Conservation (phyloP, 2,329 filamentous ascomycete genomes). For the Arthrobotrys iridis region DNA sequence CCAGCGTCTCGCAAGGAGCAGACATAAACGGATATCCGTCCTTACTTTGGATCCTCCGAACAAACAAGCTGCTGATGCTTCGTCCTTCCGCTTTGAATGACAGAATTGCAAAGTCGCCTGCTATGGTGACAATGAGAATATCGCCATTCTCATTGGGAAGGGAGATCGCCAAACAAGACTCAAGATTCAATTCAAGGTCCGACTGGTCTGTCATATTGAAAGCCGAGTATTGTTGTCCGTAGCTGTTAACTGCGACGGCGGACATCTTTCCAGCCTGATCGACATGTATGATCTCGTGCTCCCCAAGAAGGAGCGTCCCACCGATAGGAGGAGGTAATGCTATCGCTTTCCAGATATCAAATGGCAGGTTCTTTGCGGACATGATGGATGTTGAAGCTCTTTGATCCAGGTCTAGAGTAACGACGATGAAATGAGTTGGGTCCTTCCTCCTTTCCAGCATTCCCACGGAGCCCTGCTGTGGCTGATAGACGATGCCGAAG, state of each 20-base stretch:
- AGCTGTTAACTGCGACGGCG: constrained; percentile 90
- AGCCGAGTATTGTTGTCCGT: constrained; percentile 81
- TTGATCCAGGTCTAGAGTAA: constrained; percentile 92
- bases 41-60: constrained; percentile 73
- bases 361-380: constrained; percentile 83
- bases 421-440: constrained; percentile 88
- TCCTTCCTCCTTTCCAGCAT: constrained; percentile 76
- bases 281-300: constrained; percentile 91
- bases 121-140: constrained; percentile 80
- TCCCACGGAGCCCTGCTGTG: constrained; percentile 75
- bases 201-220: constrained; percentile 86
- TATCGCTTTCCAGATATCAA: constrained; percentile 84
- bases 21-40: constrained; percentile 71
- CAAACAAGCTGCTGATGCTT: constrained; percentile 84
- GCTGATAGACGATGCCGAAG: constrained; percentile 90
- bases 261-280: constrained; percentile 95
- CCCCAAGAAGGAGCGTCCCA: constrained; percentile 84
- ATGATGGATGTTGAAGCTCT: constrained; percentile 91
- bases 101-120: constrained; percentile 78
- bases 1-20: constrained; percentile 73
- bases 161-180: constrained; percentile 80
- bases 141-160: constrained; percentile 81
- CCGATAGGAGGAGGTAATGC: constrained; percentile 86
- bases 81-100: constrained; percentile 89
- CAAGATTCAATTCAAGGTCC: constrained; percentile 79